A percentile compares a stretch with the other conserved stretches of the same genome.
phyloP scores from a whole-genome alignment of 371 early-diverging fungal species.

The Mucor lusitanicus region DNA sequence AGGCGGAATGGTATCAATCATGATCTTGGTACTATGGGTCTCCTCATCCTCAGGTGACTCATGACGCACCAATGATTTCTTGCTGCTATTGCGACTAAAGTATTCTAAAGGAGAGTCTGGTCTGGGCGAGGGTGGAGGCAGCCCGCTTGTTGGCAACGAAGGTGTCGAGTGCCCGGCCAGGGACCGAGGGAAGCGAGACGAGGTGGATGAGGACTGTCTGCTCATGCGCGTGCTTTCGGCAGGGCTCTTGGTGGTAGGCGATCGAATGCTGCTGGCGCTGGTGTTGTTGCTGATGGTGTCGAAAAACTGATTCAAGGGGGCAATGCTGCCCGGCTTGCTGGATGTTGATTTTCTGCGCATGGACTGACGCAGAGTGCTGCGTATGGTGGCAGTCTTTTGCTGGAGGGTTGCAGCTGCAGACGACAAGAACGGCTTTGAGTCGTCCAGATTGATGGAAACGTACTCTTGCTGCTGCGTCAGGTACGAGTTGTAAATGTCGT shows the following conservation, averaged over 20 bases:
- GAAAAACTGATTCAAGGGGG: conserved; percentile 9
- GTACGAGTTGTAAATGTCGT: conserved; percentile 32
- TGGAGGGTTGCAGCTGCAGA: conserved; percentile 20
- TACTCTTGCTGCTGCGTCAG: conserved; percentile 13
- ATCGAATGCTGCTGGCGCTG: conserved; percentile 2
- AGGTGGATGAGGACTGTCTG: conserved; percentile 19
- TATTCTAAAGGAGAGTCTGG: conserved; percentile 14
- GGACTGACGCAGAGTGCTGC: conserved; percentile 34
- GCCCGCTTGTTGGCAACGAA: neutral
- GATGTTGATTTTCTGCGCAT: conserved; percentile 33
- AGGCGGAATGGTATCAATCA: conserved; percentile 17
- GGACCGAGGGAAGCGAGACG: conserved; percentile 10
- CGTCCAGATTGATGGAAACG: conserved; percentile 17
- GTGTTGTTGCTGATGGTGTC: neutral
- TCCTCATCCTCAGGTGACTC: conserved; percentile 4
- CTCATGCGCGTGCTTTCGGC: conserved; percentile 10
- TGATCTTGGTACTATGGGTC: conserved; percentile 13
- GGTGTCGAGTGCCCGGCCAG: conserved; percentile 9
- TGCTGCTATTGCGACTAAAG: conserved; percentile 1
- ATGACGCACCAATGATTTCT: conserved; percentile 6
- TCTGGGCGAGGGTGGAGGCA: conserved; percentile 13
- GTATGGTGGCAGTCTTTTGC: conserved; percentile 30
- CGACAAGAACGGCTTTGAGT: conserved; percentile 1
- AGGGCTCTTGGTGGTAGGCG: neutral
- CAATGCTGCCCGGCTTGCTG: conserved; percentile 1